phyloP scores from a whole-genome alignment of 257 asterid species.

The Przewalskia tangutica region DNA sequence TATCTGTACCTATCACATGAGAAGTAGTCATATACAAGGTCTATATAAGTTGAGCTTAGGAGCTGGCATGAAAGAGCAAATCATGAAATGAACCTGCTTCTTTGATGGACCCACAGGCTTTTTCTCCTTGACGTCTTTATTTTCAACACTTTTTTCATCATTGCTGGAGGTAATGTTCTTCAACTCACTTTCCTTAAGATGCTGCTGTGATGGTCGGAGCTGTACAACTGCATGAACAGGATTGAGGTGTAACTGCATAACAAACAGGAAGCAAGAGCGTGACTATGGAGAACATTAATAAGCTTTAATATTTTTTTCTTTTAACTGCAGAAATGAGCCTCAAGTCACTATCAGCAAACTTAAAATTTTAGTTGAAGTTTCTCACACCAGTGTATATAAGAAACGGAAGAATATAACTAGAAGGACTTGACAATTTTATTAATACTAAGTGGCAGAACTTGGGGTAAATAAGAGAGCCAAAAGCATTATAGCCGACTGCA shows the following conservation, averaged over 20 bases:
- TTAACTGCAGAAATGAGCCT: background rate
- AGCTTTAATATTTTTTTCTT: background rate
- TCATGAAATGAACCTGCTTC: conserved; percentile 35
- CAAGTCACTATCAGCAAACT: background rate
- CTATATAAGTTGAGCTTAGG: background rate
- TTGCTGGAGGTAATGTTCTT: conserved; percentile 19
- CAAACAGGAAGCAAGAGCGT: conserved; percentile 10
- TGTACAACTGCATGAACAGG: conserved; percentile 77
- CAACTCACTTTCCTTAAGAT: conserved; percentile 29
- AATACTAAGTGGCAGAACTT: background rate
- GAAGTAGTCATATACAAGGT: background rate
- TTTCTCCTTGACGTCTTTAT: conserved; percentile 32
- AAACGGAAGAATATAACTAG: background rate
- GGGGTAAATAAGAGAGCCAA: background rate
- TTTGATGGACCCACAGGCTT: conserved; percentile 33
- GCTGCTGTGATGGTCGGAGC: conserved; percentile 71
- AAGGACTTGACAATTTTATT: background rate
- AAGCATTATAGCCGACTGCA: background rate
- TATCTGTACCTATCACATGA: background rate
- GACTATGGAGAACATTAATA: background rate
- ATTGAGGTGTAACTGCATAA: conserved; percentile 74
- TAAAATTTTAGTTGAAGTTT: background rate
- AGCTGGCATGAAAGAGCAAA: background rate
- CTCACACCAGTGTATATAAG: background rate
- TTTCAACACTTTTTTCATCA: conserved; percentile 31